Evolutionary conservation across 192 early-diverging fungal species (phyloP), one percentile per base, ranked within the genome.

Genomic region (Dimargaris xerosporica): DNA sequence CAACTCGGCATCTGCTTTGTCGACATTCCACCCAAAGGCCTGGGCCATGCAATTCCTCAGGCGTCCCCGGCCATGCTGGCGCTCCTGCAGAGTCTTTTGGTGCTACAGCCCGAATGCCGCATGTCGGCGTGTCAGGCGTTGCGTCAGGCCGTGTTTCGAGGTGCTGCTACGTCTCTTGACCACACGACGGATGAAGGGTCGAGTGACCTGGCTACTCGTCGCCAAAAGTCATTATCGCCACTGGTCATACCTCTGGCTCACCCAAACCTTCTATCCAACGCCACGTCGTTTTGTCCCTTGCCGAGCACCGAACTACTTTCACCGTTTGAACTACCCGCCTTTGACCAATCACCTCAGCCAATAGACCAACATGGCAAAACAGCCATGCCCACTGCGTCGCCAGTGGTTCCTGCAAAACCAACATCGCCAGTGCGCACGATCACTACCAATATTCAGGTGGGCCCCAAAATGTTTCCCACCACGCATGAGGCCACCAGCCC

Each of bases 81-180:
- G 43, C 53, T 96, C 5, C 71, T 96, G 2, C 80, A 76, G 15
- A 82, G 84, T 31, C 71, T 90, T 58, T 69, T 96, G 25, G 76
- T 78, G 42, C 91, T 91, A 55, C 89, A 94, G 56, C 93, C 93
- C 23, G 75, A 73, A 29, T 71, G 74, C 39, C 73, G 93, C 28
- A 80, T 87, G 5, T 86, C 86, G 0, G 90, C 91, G 0, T 68
- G 71, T 19, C 85, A 91, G n/a, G 80, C 85, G 0, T 65, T 96
- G 51, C 64, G 68, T 41, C 74, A 68, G 13, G 34, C 58, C 26
- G 58, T 60, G n/a, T 60, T 60, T 34, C 34, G 41, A n/a, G 41
- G 58, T 13, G 15, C 39, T 21, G 34, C 34, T n/a, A 19, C 58
- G 2, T 19, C 42, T 13, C 17, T 39, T 39, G 34, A 39, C 34